Percentiles rank a stretch among this genome's conserved stretches.
Evolutionary conservation across 495 filamentous ascomycete species (phyloP).

Genomic region (Beverwykella pulmonaria): DNA sequence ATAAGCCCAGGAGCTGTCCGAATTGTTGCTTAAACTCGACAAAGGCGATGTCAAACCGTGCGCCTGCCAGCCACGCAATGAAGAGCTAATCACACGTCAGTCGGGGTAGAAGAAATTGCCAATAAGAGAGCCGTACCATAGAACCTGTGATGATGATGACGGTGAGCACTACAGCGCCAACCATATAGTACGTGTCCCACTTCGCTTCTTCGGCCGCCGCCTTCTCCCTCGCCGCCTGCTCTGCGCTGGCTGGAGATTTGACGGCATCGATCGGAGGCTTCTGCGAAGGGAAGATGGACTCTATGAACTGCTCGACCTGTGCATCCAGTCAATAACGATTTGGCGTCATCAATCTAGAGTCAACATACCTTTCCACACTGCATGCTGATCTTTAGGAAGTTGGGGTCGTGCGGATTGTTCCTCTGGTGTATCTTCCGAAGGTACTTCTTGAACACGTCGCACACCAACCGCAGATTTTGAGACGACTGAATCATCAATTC

Average conservation of each 20-base stretch:
- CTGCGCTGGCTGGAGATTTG: constrained; percentile 48
- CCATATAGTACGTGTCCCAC: constrained; percentile 65
- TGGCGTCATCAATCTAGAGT: not conserved
- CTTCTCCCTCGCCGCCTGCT: constrained; percentile 54
- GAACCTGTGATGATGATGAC: constrained; percentile 61
- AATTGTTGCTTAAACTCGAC: constrained; percentile 36
- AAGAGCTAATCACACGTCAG: constrained; percentile 56
- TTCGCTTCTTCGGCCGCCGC: constrained; percentile 55
- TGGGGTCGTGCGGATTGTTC: constrained; percentile 91
- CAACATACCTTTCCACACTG: constrained; percentile 79
- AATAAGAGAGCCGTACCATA: constrained; percentile 59
- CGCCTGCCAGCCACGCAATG: constrained; percentile 67
- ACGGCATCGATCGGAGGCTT: constrained; percentile 47
- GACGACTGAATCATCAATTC: constrained; percentile 87
- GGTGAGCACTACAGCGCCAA: constrained; percentile 61
- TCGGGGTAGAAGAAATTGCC: not conserved
- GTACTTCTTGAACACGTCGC: constrained; percentile 76
- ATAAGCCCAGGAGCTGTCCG: constrained; percentile 10
- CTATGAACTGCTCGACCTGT: constrained; percentile 96
- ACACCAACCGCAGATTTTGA: constrained; percentile 80
- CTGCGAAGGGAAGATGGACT: constrained; percentile 85
- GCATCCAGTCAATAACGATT: constrained; percentile 35
- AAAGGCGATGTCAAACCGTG: constrained; percentile 57
- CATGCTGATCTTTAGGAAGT: constrained; percentile 89
- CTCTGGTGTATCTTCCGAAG: constrained; percentile 84